Conservation (phyloP, 2,329 filamentous ascomycete species). For the Fusarium ramigenum region DNA sequence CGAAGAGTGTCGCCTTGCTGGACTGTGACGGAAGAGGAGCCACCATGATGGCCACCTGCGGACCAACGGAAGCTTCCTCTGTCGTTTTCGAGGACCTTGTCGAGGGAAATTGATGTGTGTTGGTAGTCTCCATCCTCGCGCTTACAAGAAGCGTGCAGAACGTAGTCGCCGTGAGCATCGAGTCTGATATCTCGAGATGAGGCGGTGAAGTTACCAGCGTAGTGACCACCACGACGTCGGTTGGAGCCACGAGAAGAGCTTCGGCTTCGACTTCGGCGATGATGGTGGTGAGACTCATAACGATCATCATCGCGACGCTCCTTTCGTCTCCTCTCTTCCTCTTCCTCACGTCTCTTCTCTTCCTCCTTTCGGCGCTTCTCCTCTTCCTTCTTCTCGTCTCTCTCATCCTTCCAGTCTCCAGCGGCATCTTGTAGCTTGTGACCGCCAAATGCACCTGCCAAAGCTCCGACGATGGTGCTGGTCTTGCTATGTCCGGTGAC, state of each 20-base stretch:
- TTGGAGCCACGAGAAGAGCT: constrained; percentile 5
- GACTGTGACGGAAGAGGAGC: constrained; percentile 46
- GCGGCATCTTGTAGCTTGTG: constrained; percentile 54
- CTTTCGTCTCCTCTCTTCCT: constrained; percentile 36
- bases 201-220: constrained; percentile 48
- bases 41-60: constrained; percentile 35
- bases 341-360: constrained; percentile 25
- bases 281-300: neutral
- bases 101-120: constrained; percentile 49
- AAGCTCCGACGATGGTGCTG: constrained; percentile 50
- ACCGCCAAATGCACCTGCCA: constrained; percentile 54
- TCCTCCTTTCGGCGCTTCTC: constrained; percentile 44
- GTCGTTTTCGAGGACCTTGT: constrained; percentile 49
- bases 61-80: constrained; percentile 51
- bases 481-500: constrained; percentile 44
- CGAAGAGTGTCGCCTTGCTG: constrained; percentile 55
- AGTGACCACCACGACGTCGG: constrained; percentile 32
- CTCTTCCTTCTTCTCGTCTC: constrained; percentile 48
- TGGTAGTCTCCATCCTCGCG: constrained; percentile 47
- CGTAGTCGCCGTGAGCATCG: constrained; percentile 47
- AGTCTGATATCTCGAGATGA: constrained; percentile 49
- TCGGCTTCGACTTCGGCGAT: constrained; percentile 2
- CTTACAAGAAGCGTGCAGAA: constrained; percentile 48
- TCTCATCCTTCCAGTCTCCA: constrained; percentile 52
- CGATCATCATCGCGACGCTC: constrained; percentile 21